Conservation (phyloP, 805 yeast genomes). For the Saccharomyces paradoxus region DNA sequence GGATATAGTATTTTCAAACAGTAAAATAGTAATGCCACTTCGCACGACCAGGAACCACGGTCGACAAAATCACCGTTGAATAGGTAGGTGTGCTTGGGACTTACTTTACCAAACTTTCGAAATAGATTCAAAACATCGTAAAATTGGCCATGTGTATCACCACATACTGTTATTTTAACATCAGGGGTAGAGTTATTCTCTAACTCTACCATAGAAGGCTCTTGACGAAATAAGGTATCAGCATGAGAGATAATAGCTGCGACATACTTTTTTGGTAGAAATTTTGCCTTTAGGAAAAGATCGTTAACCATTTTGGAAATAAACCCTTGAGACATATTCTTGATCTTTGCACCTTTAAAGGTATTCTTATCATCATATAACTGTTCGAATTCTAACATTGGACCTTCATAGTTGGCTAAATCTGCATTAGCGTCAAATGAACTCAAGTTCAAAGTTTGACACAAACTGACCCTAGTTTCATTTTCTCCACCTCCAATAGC, state of each 20-base stretch:
- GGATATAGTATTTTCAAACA: constrained; percentile 75
- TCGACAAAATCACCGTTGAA: constrained; percentile 98
- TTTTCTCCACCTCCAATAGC: constrained; percentile 69
- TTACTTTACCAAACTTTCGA: constrained; percentile 62
- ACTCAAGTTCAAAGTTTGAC: constrained; percentile 20
- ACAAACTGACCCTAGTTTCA: constrained; percentile 16
- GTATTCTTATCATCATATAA: constrained; percentile 20
- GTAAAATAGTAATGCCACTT: constrained; percentile 77
- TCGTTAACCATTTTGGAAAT: constrained; percentile 53
- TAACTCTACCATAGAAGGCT: constrained; percentile 71
- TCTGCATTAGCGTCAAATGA: constrained; percentile 30
- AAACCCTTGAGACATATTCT: constrained; percentile 45
- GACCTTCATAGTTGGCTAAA: constrained; percentile 25
- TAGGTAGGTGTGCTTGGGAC: constrained; percentile 54
- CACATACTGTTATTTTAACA: constrained; percentile 69
- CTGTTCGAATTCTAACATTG: constrained; percentile 22
- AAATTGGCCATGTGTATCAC: constrained; percentile 97
- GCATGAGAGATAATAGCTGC: constrained; percentile 74
- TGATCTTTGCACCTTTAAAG: constrained; percentile 24
- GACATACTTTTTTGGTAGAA: constrained; percentile 72
- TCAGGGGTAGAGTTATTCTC: constrained; percentile 24
- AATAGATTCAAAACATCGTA: constrained; percentile 82
- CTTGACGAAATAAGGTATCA: constrained; percentile 52
- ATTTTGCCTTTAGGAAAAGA: constrained; percentile 64
- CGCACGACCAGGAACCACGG: constrained; percentile 97